Percentiles rank a stretch among this genome's conserved stretches.
Conservation (phyloP, 768 basidiomycete genomes). For the Trametes elegans region DNA sequence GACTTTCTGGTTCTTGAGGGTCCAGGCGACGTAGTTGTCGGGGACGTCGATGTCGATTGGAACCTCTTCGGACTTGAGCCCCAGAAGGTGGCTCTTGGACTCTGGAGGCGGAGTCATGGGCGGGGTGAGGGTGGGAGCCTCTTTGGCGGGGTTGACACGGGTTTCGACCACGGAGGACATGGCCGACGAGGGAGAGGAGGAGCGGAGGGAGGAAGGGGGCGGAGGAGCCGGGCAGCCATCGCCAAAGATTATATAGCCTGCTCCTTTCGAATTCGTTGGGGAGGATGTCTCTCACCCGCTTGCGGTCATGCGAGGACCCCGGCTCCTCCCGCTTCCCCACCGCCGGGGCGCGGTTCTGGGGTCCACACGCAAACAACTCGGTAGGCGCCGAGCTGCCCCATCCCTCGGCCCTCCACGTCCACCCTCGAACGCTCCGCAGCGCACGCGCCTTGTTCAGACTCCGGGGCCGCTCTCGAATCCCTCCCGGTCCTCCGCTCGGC, state of each 20-base stretch:
- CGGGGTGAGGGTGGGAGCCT: constrained; percentile 23
- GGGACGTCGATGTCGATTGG: constrained; percentile 42
- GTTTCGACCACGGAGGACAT: constrained; percentile 33
- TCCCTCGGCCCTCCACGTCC: background rate
- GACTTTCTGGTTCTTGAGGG: constrained; percentile 47
- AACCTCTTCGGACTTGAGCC: constrained; percentile 24
- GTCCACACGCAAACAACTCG: constrained; percentile 7
- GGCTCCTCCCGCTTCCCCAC: constrained; percentile 11
- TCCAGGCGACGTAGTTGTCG: constrained; percentile 58
- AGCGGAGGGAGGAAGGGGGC: constrained; percentile 18
- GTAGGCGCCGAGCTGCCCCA: constrained; percentile 9
- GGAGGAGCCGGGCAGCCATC: background rate
- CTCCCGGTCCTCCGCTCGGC: constrained; percentile 1
- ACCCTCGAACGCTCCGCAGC: background rate
- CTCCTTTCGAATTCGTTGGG: constrained; percentile 19
- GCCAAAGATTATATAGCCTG: constrained; percentile 14
- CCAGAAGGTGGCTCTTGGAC: constrained; percentile 7
- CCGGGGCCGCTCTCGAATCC: constrained; percentile 13
- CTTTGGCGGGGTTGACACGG: constrained; percentile 21
- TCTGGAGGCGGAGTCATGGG: constrained; percentile 21
- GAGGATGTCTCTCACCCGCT: constrained; percentile 2
- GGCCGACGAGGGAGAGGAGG: constrained; percentile 16
- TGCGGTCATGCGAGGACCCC: constrained; percentile 13
- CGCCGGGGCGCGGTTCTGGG: constrained; percentile 9
- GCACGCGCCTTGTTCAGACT: background rate